Evolutionary conservation across 208 protist species (phyloP).

Genomic region (Eutreptiella sp.): DNA sequence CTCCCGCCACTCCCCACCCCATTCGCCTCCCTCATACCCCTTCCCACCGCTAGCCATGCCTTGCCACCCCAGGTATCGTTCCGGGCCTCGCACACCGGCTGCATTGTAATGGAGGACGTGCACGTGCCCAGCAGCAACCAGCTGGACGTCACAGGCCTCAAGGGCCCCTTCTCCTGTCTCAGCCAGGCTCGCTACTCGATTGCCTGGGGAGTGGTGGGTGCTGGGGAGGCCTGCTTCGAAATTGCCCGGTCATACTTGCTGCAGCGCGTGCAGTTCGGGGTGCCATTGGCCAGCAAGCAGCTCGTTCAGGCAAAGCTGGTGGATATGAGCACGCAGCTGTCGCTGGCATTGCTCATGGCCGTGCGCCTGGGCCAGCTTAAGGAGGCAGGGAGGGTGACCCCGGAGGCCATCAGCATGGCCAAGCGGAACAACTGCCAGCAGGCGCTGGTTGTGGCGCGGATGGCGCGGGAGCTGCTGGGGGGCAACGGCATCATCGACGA

Average conservation of each 20-base stretch:
- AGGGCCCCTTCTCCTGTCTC: constrained; percentile 76
- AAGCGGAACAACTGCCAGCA: constrained; percentile 79
- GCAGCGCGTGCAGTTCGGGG: constrained; percentile 79
- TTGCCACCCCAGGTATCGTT: no score
- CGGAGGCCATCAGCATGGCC: constrained; percentile 77
- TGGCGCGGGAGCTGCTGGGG: constrained; percentile 74
- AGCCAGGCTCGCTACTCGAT: constrained; percentile 85
- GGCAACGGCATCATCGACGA: constrained; percentile 84
- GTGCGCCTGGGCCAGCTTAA: constrained; percentile 55
- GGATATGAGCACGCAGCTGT: constrained; percentile 77
- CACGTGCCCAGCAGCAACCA: constrained; percentile 58
- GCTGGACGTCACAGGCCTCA: constrained; percentile 60
- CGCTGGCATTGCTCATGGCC: constrained; percentile 53
- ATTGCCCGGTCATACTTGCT: constrained; percentile 49
- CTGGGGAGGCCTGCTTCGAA: constrained; percentile 74
- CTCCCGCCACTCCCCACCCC: no score
- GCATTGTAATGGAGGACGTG: constrained; percentile 76
- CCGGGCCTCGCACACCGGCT: constrained; percentile 53
- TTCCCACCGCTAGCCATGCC: no score
- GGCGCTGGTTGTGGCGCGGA: constrained; percentile 71
- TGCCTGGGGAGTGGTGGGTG: constrained; percentile 77
- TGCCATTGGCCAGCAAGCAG: constrained; percentile 63
- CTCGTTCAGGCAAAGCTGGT: constrained; percentile 82
- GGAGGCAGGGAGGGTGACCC: constrained; percentile 54
- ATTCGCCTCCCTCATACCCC: no score